A percentile compares a stretch with the other conserved stretches of the same genome.
These are phyloP conservation scores for Bipolaris victoriae DNA, from an alignment of 2,329 filamentous ascomycete genomes.

Conservation along the genomic window DNA sequence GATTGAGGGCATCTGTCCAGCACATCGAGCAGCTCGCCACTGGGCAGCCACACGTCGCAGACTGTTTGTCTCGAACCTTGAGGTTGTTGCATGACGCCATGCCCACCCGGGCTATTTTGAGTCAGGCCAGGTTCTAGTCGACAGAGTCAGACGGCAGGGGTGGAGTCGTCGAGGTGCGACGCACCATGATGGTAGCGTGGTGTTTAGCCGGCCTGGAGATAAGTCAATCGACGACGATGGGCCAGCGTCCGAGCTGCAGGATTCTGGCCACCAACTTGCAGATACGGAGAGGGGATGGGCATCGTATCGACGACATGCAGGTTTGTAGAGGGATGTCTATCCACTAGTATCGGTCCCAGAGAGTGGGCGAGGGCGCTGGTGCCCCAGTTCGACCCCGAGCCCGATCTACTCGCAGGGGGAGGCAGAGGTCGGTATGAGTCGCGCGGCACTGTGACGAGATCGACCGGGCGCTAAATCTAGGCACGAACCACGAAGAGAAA, in stretches of 20 bases:
- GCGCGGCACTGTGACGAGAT: constrained; percentile 6
- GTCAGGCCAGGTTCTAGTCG: constrained; percentile 3
- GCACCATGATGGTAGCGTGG: constrained; percentile 11
- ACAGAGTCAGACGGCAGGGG: constrained; percentile 9
- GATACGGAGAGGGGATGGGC: constrained; percentile 7
- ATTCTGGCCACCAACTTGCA: constrained; percentile 14
- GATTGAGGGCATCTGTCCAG: constrained; percentile 5
- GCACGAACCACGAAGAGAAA: constrained; percentile 3
- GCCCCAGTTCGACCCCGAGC: not conserved
- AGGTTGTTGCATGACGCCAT: constrained; percentile 11
- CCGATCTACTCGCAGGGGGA: not conserved
- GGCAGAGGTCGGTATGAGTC: not conserved
- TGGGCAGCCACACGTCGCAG: constrained; percentile 16
- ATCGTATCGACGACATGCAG: constrained; percentile 12
- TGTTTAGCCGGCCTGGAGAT: constrained; percentile 7
- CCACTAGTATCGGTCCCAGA: constrained; percentile 1
- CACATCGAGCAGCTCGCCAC: constrained; percentile 16
- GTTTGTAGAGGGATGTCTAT: not conserved
- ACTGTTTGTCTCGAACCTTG: constrained; percentile 4
- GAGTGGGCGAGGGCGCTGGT: not conserved
- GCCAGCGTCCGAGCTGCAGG: constrained; percentile 10
- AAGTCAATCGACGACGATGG: constrained; percentile 9
- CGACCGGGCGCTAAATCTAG: constrained; percentile 16
- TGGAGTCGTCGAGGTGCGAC: constrained; percentile 5
- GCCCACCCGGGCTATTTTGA: constrained; percentile 4